These are phyloP conservation scores for Nemania abortiva DNA, from an alignment of 2,329 filamentous ascomycete genomes.

Conservation along the genomic window DNA sequence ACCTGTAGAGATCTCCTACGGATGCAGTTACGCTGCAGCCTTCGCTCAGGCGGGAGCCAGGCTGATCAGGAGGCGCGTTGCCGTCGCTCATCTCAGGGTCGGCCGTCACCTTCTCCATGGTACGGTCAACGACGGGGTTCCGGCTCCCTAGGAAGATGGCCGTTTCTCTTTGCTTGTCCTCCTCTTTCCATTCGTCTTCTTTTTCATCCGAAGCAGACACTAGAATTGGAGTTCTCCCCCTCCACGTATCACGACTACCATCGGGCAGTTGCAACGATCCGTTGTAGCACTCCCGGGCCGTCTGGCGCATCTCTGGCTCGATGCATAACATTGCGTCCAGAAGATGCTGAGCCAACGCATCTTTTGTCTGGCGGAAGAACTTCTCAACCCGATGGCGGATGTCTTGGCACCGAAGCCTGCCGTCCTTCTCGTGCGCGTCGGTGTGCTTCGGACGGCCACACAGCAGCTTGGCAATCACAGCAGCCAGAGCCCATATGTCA, in stretches of 20 bases:
- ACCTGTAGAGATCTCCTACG: background rate
- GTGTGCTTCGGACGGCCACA: slow-evolving; percentile 1
- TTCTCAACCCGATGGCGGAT: slow-evolving; percentile 1
- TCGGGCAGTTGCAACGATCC: background rate
- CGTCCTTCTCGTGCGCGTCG: background rate
- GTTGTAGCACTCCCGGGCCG: background rate
- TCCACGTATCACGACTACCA: too few relatives aligned
- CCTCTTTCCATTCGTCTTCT: background rate
- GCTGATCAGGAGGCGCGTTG: background rate
- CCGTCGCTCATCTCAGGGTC: background rate
- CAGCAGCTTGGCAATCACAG: slow-evolving; percentile 2
- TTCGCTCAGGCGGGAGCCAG: background rate
- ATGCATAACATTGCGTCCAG: slow-evolving; percentile 2
- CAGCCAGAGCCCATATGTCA: slow-evolving; percentile 19
- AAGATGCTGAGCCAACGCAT: background rate
- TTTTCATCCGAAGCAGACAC: background rate
- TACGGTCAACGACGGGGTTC: too few relatives aligned
- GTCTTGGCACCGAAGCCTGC: background rate
- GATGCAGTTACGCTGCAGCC: background rate
- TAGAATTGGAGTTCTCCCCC: too few relatives aligned
- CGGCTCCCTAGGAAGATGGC: too few relatives aligned
- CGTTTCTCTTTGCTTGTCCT: background rate
- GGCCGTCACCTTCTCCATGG: too few relatives aligned
- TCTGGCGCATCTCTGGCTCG: background rate
- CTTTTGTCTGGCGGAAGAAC: background rate